Evolutionary conservation across 179 eudicot genomes (phyloP).

Genomic region (Nepenthes alata): DNA sequence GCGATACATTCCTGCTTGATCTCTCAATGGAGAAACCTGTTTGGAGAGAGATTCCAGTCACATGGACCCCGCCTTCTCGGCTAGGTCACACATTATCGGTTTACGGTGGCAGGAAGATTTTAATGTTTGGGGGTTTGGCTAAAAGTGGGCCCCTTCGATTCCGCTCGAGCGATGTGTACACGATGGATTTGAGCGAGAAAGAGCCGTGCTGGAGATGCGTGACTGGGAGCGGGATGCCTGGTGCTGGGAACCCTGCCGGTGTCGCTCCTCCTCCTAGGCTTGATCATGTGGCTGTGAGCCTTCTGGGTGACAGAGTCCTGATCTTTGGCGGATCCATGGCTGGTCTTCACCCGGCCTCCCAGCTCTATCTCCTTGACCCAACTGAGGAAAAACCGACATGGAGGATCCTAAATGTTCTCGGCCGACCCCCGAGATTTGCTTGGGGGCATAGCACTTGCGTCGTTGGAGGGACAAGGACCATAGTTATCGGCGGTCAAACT

Average conservation of each 20-base stretch:
- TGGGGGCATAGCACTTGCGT: conserved; percentile 98
- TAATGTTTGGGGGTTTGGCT: conserved; percentile 96
- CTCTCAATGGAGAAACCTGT: conserved; percentile 80
- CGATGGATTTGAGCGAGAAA: conserved; percentile 86
- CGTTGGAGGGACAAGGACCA: conserved; percentile 90
- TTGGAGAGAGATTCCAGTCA: conserved; percentile 84
- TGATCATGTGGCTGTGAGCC: conserved; percentile 90
- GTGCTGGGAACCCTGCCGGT: conserved; percentile 91
- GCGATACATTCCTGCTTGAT: conserved; percentile 85
- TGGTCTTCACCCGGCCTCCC: conserved; percentile 92
- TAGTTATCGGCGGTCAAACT: conserved; percentile 88
- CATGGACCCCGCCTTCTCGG: conserved; percentile 94
- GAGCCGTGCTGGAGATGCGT: conserved; percentile 89
- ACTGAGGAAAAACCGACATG: conserved; percentile 94
- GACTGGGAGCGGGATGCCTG: conserved; percentile 88
- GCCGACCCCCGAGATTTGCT: conserved; percentile 82
- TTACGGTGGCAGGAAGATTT: conserved; percentile 79
- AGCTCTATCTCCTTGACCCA: conserved; percentile 77
- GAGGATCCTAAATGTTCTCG: conserved; percentile 82
- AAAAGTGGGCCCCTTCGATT: conserved; percentile 87
- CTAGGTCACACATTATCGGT: conserved; percentile 87
- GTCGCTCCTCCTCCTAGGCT: conserved; percentile 88
- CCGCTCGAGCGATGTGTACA: conserved; percentile 89
- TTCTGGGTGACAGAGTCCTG: conserved; percentile 83
- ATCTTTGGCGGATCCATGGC: conserved; percentile 95